Evolutionary conservation across 768 basidiomycete genomes (phyloP), one percentile per base, ranked within the genome.

Genomic region (Austroboletus festivus): DNA sequence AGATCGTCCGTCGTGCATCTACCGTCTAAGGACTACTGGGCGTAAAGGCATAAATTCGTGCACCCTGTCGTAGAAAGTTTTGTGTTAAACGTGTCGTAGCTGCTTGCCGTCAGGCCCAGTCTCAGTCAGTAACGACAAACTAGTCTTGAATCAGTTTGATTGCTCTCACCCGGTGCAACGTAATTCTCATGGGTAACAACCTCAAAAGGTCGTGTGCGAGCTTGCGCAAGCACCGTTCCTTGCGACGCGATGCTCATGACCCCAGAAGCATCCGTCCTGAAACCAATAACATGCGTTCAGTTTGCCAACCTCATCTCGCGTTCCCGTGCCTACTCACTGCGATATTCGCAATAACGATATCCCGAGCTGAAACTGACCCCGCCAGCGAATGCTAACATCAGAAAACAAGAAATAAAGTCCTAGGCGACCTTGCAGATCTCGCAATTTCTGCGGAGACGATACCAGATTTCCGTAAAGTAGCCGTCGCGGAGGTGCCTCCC

Each of bases 331-430:
- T 39, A 73, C 83, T 78, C 72, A 84, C 92, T 80, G 81, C 57
- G 83, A 84, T 59, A 89, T 79, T 61, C 80, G 78, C 67, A 89
- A 73, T 44, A 94, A 74, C 42, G 79, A 83, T 46, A 92, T 76
- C 44, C 82, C 80, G 46, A 94, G 74, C 60, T 82, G 80, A 70
- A 85, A 96, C 16, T 75, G 78, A 8, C 93, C 93, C 21, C 80
- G 75, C 72, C 79, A 79, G 16, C 89, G 80, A 48, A 95, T 81
- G 63, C 89, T 91, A 58, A 90, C 89, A 67, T 96, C 93, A 7
- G 93, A 85, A 60, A 94, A 96, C 46, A 93, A 69, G 59, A 96
- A 93, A 67, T 88, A 93, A 38, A 89, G 72, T n/a, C 92, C 87
- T 58, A 76, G 74, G 42, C 85, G 82, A 48, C 89, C 89, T 64